These are phyloP conservation scores for Pyrenophora teres DNA, from an alignment of 2,329 filamentous ascomycete species.

Conservation along the genomic window DNA sequence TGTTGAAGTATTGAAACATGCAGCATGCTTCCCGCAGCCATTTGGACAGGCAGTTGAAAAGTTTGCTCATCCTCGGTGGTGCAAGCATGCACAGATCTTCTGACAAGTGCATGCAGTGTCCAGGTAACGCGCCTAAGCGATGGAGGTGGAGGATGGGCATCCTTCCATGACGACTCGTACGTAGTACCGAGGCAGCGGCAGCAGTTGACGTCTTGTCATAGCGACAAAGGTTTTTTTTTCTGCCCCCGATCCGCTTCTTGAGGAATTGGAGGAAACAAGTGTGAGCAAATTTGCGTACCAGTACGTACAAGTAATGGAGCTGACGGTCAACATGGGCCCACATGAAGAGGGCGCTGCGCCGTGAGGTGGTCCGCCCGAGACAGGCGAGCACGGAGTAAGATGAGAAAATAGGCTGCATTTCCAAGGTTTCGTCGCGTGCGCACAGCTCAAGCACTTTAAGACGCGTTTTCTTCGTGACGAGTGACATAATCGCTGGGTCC, in stretches of 20 bases:
- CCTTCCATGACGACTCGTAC: slow-evolving; percentile 22
- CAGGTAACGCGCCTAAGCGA: slow-evolving; percentile 34
- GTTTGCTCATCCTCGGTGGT: slow-evolving; percentile 37
- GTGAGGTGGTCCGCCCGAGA: slow-evolving; percentile 17
- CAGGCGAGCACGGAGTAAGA: slow-evolving; percentile 31
- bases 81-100: slow-evolving; percentile 31
- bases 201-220: slow-evolving; percentile 28
- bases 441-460: slow-evolving; percentile 34
- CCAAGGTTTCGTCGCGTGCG: slow-evolving; percentile 37
- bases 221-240: slow-evolving; percentile 13
- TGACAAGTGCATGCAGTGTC: slow-evolving; percentile 33
- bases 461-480: slow-evolving; percentile 40
- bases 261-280: slow-evolving; percentile 20
- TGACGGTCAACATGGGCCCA: slow-evolving; percentile 20
- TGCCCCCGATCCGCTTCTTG: slow-evolving; percentile 20
- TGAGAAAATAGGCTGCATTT: slow-evolving; percentile 32
- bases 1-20: slow-evolving; percentile 35
- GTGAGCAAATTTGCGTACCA: slow-evolving; percentile 31
- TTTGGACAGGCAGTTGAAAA: slow-evolving; percentile 29
- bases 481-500: slow-evolving; percentile 32
- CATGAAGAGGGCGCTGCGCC: slow-evolving; percentile 27
- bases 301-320: slow-evolving; percentile 7
- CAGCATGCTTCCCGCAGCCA: slow-evolving; percentile 28
- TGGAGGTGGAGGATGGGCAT: slow-evolving; percentile 20
- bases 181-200: slow-evolving; percentile 21